A percentile compares a stretch with the other conserved stretches of the same genome.
Evolutionary conservation across 208 protist species (phyloP).

Genomic region (Angomonas ambiguus): DNA sequence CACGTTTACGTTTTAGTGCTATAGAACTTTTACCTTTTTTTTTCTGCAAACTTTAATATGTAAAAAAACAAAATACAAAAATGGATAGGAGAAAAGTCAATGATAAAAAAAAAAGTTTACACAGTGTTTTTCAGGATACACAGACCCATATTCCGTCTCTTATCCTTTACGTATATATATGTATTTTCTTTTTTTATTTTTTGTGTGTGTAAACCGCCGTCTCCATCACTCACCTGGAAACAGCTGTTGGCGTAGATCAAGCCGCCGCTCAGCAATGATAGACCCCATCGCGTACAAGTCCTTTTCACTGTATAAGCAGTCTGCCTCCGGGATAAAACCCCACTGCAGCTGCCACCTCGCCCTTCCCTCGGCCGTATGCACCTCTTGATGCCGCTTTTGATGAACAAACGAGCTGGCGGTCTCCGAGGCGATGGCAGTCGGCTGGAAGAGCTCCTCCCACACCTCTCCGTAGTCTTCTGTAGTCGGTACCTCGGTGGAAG

Average conservation of each 20-base stretch:
- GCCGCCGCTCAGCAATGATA: constrained; percentile 69
- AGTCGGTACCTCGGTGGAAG: neutral
- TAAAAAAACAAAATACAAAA: no score
- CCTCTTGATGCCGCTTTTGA: constrained; percentile 28
- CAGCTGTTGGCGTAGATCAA: constrained; percentile 39
- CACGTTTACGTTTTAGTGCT: no score
- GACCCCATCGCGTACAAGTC: constrained; percentile 67
- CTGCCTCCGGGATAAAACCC: constrained; percentile 67
- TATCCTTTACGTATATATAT: no score
- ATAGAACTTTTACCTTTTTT: constrained; percentile 8
- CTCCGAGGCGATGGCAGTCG: neutral
- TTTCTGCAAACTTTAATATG: neutral
- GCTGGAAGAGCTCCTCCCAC: neutral
- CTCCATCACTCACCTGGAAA: no score
- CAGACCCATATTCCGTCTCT: no score
- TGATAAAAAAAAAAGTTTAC: neutral
- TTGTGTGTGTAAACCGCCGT: no score
- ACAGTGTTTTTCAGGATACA: neutral
- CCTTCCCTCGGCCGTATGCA: constrained; percentile 44
- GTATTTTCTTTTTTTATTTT: constrained; percentile 14
- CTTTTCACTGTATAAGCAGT: constrained; percentile 51
- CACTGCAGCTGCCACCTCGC: constrained; percentile 71
- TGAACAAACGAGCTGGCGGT: constrained; percentile 2
- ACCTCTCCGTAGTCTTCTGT: neutral
- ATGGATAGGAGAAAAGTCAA: neutral